Evolutionary conservation across 257 asterid species (phyloP).

Genomic region (Primulina tabacum): DNA sequence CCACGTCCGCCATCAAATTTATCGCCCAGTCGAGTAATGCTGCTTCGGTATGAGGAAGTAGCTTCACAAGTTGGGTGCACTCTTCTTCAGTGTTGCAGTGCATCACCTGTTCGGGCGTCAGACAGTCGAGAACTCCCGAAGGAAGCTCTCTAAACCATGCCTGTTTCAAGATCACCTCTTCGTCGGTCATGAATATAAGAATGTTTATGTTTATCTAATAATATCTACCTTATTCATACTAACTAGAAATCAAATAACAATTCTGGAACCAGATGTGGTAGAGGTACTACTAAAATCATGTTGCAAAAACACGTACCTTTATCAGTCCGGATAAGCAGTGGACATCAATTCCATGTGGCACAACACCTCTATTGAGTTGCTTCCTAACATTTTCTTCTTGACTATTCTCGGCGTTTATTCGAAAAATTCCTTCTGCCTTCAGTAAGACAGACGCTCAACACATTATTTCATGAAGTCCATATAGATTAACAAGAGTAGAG

Average conservation of each 20-base stretch:
- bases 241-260: too few relatives aligned
- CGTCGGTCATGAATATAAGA: not conserved
- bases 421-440: constrained; percentile 88
- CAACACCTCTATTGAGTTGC: constrained; percentile 63
- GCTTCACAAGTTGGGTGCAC: constrained; percentile 47
- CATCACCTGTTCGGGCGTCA: constrained; percentile 75
- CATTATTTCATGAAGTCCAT: constrained; percentile 1
- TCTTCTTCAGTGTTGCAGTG: constrained; percentile 85
- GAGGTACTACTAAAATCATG: too few relatives aligned
- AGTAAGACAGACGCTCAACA: constrained; percentile 11
- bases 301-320: constrained; percentile 40
- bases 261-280: not conserved
- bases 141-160: constrained; percentile 96
- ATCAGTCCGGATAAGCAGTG: constrained; percentile 89
- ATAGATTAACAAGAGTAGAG: not conserved
- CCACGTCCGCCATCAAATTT: constrained; percentile 81
- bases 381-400: constrained; percentile 58
- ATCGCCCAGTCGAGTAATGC: constrained; percentile 78
- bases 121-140: constrained; percentile 66
- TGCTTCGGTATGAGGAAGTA: constrained; percentile 64
- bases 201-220: not conserved
- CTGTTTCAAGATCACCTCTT: constrained; percentile 29
- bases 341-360: constrained; percentile 71
- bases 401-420: constrained; percentile 73
- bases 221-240: not conserved